phyloP scores from a whole-genome alignment of 768 basidiomycete species.

The Kwoniella pini region DNA sequence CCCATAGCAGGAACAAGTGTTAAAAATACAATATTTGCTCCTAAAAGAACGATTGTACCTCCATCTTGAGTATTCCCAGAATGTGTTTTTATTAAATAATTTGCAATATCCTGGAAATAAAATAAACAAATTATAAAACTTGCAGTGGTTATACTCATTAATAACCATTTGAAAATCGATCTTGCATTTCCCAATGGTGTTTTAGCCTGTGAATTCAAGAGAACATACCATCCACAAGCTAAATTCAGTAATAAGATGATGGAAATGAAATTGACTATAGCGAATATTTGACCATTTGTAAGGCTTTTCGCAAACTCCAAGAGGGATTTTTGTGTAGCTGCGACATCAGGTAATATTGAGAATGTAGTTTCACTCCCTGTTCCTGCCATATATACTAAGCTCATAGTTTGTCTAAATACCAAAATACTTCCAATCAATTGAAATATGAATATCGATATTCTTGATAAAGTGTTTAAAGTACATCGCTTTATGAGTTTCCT shows the following conservation, averaged over 20 bases:
- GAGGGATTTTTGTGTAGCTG: neutral
- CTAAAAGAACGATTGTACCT: neutral
- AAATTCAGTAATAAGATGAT: conserved; percentile 11
- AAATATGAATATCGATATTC: conserved; percentile 1
- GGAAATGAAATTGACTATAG: conserved; percentile 13
- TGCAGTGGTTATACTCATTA: neutral
- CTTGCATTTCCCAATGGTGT: neutral
- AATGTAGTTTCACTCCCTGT: neutral
- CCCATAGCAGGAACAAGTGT: conserved; percentile 13
- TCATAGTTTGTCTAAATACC: conserved; percentile 19
- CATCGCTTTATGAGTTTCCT: conserved; percentile 1
- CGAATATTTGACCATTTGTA: neutral
- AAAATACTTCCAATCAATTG: conserved; percentile 5
- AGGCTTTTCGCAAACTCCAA: neutral
- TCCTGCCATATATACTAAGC: conserved; percentile 3
- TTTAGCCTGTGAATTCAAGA: conserved; percentile 2
- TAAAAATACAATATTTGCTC: conserved; percentile 13
- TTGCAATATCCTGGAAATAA: conserved; percentile 13
- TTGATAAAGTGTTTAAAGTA: neutral
- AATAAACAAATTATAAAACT: conserved; percentile 7
- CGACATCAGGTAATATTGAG: conserved; percentile 3
- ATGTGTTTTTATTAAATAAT: neutral
- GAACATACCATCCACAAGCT: conserved; percentile 8
- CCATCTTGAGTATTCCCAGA: neutral
- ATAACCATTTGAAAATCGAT: conserved; percentile 11